Evolutionary conservation across 257 asterid species (phyloP), one percentile per base, ranked within the genome.

Genomic region (Nyctanthes arbortristis): DNA sequence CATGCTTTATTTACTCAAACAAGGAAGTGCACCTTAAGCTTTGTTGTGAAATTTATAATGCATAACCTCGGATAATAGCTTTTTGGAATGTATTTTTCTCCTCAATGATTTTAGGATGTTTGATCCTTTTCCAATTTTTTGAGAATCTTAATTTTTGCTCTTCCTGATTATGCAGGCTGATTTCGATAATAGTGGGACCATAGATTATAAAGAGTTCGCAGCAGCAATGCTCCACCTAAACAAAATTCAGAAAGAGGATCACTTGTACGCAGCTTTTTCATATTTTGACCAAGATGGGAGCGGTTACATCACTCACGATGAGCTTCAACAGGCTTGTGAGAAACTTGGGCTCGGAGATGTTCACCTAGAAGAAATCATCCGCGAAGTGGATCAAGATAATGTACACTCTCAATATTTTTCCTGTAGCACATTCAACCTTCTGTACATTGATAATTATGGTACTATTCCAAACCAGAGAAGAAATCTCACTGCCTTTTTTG

Each of bases 201-300:
- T 83, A 35, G 88, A 83, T 70, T 83, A 83, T 6, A 78, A 77
- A 2, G 88, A 83, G 72, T 83, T 83, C 34, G 76, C 80, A 13
- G 81, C 88, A 16, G 88, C 85, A 36, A 83, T 83, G 85, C 81
- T 83, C 63, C 79, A 83, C 70, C 60, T 80, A 35, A 80, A 80
- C 68, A 83, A 83, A 76, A 52, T 80, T 57, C 78, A 77, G 61
- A 77, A 80, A 58, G 85, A 83, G 71, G 85, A 83, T 69, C 88
- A 83, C 55, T 39, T 83, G 73, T 83, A 35, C 55, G 81, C 83
- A 22, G 88, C 88, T 12, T 83, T 83, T 65, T 77, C 85, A 4
- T 80, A 80, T 70, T 83, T 83, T 7, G 88, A 83, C 70, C 72
- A 74, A 77, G 88, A 83, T 72, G 88, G 85, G 14, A 83, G 85